Conservation (phyloP, 1,284 basidiomycete species). For the Boletus semigastroideus region DNA sequence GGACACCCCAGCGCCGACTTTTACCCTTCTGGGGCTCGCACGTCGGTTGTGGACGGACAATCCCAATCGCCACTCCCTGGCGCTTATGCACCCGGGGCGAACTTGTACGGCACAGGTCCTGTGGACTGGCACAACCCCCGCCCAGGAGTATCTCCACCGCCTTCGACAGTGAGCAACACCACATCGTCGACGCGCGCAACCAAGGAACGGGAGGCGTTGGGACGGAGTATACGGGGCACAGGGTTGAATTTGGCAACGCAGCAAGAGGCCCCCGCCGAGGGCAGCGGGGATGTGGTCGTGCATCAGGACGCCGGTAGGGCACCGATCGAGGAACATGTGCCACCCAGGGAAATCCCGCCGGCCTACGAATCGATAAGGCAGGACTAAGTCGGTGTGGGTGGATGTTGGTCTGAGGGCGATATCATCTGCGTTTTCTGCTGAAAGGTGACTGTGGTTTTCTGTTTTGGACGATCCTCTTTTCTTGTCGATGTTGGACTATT, state of each 20-base stretch:
- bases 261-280: conserved; percentile 22
- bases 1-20: conserved; percentile 9
- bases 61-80: conserved; percentile 1
- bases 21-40: conserved; percentile 1
- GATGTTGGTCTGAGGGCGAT: neutral
- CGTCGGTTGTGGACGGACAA: conserved; percentile 1
- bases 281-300: conserved; percentile 29
- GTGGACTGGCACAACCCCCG: conserved; percentile 22
- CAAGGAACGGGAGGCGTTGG: conserved; percentile 22
- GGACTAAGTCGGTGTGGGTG: conserved; percentile 7
- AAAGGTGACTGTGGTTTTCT: neutral
- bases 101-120: conserved; percentile 16
- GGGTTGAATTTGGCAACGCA: conserved; percentile 25
- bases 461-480: neutral
- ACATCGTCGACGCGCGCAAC: conserved; percentile 11
- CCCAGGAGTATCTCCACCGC: conserved; percentile 17
- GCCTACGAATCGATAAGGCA: conserved; percentile 32
- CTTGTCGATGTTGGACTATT: neutral
- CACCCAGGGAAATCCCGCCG: conserved; percentile 32
- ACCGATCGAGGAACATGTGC: conserved; percentile 15
- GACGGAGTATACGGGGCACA: conserved; percentile 13
- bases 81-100: conserved; percentile 5
- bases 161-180: conserved; percentile 20
- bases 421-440: neutral
- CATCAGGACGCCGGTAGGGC: conserved; percentile 32